phyloP scores from a whole-genome alignment of 305 asterid genomes.

The Fraxinus velutina region DNA sequence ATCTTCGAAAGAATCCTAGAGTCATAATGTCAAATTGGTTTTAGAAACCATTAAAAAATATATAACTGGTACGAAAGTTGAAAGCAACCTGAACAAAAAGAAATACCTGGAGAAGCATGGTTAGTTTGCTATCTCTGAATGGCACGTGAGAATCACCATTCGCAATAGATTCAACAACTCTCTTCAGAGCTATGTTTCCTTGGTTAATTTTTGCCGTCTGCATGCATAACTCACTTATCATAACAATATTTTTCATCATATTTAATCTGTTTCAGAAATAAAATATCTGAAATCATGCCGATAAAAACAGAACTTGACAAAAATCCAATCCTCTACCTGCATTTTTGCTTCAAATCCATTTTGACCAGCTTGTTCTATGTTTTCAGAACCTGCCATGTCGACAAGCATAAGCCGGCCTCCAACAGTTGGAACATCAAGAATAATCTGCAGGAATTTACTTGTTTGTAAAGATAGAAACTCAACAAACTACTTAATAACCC shows the following conservation, averaged over 20 bases:
- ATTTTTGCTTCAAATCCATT: conserved; percentile 81
- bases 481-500: not conserved
- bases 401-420: conserved; percentile 95
- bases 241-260: not conserved
- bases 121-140: conserved; percentile 91
- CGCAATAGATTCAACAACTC: conserved; percentile 95
- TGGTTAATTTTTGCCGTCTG: conserved; percentile 95
- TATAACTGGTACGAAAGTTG: not conserved
- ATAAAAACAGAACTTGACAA: not conserved
- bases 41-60: conserved; percentile 1
- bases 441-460: conserved; percentile 46
- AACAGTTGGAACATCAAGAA: conserved; percentile 89
- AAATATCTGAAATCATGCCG: not conserved
- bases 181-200: conserved; percentile 79
- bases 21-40: not conserved
- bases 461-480: not conserved
- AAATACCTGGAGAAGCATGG: conserved; percentile 94
- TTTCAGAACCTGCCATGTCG: conserved; percentile 99
- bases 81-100: not conserved
- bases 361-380: conserved; percentile 96
- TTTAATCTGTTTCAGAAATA: not conserved
- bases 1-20: conserved; percentile 92
- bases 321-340: conserved; percentile 49
- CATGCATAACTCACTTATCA: conserved; percentile 2
- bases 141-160: conserved; percentile 97